phyloP scores from a whole-genome alignment of 495 filamentous ascomycete species.

The Apiosordaria backusii region DNA sequence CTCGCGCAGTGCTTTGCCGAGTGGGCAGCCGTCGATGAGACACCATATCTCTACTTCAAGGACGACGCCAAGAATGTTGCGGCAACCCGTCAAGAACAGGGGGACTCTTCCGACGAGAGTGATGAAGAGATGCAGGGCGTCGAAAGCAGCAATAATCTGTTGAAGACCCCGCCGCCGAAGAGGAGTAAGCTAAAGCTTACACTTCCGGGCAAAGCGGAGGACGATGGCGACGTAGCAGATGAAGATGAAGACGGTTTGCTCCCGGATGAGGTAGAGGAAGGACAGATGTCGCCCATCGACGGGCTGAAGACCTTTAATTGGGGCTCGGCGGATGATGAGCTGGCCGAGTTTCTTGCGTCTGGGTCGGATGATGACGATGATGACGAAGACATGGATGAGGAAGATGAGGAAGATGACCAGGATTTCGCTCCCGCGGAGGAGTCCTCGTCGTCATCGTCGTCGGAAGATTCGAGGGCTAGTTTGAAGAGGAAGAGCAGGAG shows the following conservation, averaged over 20 bases:
- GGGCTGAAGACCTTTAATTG: constrained; percentile 55
- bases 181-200: background rate
- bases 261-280: constrained; percentile 47
- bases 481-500: background rate
- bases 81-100: background rate
- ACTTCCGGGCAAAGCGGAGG: background rate
- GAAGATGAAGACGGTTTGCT: constrained; percentile 30
- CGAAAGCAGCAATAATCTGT: background rate
- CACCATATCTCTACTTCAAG: constrained; percentile 64
- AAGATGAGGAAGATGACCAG: constrained; percentile 32
- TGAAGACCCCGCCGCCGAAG: background rate
- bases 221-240: background rate
- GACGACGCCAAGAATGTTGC: background rate
- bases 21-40: constrained; percentile 74
- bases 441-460: background rate
- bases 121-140: background rate
- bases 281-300: constrained; percentile 51
- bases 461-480: background rate
- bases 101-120: background rate
- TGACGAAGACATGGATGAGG: constrained; percentile 32
- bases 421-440: constrained; percentile 20
- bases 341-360: constrained; percentile 68
- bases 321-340: constrained; percentile 64
- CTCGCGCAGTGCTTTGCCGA: constrained; percentile 72
- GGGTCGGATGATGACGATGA: constrained; percentile 55